Evolutionary conservation across 129 eudicot species (phyloP), one percentile per base, ranked within the genome.

Genomic region (Escallonia rubra): DNA sequence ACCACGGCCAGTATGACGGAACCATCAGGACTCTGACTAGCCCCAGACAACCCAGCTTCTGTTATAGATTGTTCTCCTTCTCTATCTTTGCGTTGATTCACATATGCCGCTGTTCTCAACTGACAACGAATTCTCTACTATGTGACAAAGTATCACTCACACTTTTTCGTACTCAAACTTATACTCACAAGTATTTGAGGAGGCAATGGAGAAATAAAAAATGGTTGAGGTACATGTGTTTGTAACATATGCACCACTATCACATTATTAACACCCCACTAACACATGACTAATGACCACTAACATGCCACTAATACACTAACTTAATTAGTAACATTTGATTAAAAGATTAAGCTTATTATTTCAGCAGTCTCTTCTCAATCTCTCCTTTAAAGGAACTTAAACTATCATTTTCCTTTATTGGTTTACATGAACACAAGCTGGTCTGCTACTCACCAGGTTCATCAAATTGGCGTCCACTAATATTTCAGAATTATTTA

Each of bases 21-120:
- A 55, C 57, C 68, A 57, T 41, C 11, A 47, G 63, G 13, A 52
- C 42, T n/a, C 38, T 43, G 65, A 2, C 64, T 55, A n/a, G 50
- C 16, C 16, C 6, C 72, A 41, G 68, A 44, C 10, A 39, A 8
- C 14, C 44, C 64, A 47, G 9, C 16, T 66, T 65, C 74, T 16
- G 72, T 7, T 43, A 50, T 7, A 43, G 41, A 42, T 23, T 5
- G 43, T 38, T 67, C 78, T 6, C 7, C 68, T 71, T 54, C 51
- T 56, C 55, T 34, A 3, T 52, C 39, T n/a, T 55, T 67, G 64
- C 57, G 40, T 16, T 74, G 65, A 64, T 65, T 76, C 72, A 10
- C 3, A 4, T 38, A 13, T 57, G 43, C 12, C 14, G 44, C 42
- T 34, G 12, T 64, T 54, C 44, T 41, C 71, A 78, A 44, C 14